A percentile compares a stretch with the other conserved stretches of the same genome.
phyloP scores from a whole-genome alignment of 495 filamentous ascomycete species.

The Penicillium salamii region DNA sequence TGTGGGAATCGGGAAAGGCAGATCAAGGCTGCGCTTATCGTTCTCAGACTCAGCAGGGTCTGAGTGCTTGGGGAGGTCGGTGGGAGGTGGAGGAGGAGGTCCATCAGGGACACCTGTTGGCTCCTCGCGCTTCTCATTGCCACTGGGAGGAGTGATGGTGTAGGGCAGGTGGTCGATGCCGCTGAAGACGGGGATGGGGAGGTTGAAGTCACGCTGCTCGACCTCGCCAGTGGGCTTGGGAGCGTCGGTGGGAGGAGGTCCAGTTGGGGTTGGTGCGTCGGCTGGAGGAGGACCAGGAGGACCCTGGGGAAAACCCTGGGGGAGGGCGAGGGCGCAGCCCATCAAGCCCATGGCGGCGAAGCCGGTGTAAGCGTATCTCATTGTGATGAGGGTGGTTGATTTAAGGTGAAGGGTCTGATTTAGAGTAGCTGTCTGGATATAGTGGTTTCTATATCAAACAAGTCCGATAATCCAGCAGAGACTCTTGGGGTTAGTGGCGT shows the following conservation, averaged over 20 bases:
- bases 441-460: conserved; percentile 6
- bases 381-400: conserved; percentile 9
- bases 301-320: conserved; percentile 7
- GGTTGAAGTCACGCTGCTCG: conserved; percentile 1
- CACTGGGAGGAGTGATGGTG: not conserved
- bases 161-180: not conserved
- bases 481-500: not conserved
- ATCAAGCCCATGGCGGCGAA: conserved; percentile 22
- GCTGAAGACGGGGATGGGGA: not conserved
- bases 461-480: not conserved
- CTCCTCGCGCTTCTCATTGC: not conserved
- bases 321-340: conserved; percentile 27
- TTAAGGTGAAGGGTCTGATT: not conserved
- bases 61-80: not conserved
- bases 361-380: conserved; percentile 23
- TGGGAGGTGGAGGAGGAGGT: not conserved
- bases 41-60: too few relatives aligned
- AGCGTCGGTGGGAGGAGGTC: not conserved
- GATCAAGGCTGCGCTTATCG: too few relatives aligned
- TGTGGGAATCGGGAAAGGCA: too few relatives aligned
- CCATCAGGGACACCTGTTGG: not conserved
- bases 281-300: conserved; percentile 1
- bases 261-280: not conserved
- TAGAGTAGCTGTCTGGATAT: conserved; percentile 1
- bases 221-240: not conserved